A percentile compares a stretch with the other conserved stretches of the same genome.
Evolutionary conservation across 345 rosid genomes (phyloP).

Genomic region (Gossypium turneri): DNA sequence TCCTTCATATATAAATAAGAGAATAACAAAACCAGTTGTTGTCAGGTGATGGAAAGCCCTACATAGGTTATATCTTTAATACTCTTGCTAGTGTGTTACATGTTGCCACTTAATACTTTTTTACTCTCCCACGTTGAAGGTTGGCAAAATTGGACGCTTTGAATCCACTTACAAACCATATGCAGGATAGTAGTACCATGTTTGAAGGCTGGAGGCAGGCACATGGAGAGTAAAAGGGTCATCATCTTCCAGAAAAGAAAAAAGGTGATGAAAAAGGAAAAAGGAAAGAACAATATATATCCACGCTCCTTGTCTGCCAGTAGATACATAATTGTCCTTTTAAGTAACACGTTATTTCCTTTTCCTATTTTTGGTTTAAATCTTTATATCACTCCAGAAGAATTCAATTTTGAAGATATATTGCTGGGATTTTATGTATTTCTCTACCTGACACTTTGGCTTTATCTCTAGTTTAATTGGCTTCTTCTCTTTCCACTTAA

Average conservation of each 20-base stretch:
- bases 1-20: not conserved
- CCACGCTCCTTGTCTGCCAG: conserved; percentile 45
- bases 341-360: not conserved
- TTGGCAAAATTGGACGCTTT: not conserved
- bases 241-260: conserved; percentile 25
- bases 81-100: conserved; percentile 30
- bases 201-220: conserved; percentile 32
- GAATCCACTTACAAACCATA: not conserved
- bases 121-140: conserved; percentile 1
- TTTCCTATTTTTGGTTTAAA: not conserved
- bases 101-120: conserved; percentile 21
- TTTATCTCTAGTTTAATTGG: not conserved
- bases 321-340: not conserved
- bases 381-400: not conserved
- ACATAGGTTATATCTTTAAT: conserved; percentile 25
- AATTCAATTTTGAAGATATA: not conserved
- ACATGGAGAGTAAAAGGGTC: conserved; percentile 42
- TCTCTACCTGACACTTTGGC: not conserved
- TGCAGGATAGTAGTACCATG: conserved; percentile 12
- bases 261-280: not conserved
- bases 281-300: conserved; percentile 25
- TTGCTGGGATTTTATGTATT: not conserved
- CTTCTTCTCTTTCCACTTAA: not conserved
- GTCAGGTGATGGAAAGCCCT: conserved; percentile 32
- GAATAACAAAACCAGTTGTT: conserved; percentile 29